These are phyloP conservation scores for Phytopythium montanum DNA, from an alignment of 352 stramenopile species.

Conservation along the genomic window DNA sequence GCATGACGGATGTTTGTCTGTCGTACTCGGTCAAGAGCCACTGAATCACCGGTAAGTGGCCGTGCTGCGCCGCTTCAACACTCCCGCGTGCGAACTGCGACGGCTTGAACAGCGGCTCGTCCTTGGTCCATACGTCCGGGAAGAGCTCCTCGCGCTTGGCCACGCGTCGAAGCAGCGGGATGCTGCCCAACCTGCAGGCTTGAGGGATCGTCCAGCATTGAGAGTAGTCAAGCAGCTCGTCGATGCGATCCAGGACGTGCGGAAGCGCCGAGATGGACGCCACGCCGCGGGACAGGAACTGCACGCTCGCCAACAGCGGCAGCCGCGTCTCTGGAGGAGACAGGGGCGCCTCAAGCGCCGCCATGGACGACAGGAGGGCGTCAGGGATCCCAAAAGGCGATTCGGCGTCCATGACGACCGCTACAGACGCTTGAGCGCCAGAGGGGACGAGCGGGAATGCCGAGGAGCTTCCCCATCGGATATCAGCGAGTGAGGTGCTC, in stretches of 20 bases:
- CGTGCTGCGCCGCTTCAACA: conserved; percentile 4
- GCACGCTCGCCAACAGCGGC: conserved; percentile 15
- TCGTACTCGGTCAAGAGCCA: conserved; percentile 12
- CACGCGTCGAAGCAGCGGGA: conserved; percentile 20
- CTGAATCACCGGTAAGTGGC: conserved; percentile 8
- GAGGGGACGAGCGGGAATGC: no score
- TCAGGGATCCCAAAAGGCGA: not conserved
- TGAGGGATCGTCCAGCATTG: conserved; percentile 1
- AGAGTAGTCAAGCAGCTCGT: conserved; percentile 9
- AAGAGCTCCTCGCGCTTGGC: conserved; percentile 7
- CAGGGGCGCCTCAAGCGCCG: not conserved
- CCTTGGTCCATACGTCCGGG: conserved; percentile 5
- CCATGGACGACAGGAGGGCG: no score
- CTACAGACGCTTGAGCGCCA: not conserved
- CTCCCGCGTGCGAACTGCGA: conserved; percentile 6
- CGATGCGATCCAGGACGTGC: not conserved
- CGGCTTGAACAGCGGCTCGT: conserved; percentile 7
- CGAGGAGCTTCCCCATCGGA: no score
- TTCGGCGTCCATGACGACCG: not conserved
- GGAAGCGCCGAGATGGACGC: conserved; percentile 19
- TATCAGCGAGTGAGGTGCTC: no score
- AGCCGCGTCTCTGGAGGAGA: not conserved
- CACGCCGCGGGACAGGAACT: conserved; percentile 13
- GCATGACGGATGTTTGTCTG: not conserved
- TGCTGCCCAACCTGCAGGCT: conserved; percentile 6